Evolutionary conservation across 495 filamentous ascomycete species (phyloP), one percentile per base, ranked within the genome.

Genomic region (Coniosporium apollinis): DNA sequence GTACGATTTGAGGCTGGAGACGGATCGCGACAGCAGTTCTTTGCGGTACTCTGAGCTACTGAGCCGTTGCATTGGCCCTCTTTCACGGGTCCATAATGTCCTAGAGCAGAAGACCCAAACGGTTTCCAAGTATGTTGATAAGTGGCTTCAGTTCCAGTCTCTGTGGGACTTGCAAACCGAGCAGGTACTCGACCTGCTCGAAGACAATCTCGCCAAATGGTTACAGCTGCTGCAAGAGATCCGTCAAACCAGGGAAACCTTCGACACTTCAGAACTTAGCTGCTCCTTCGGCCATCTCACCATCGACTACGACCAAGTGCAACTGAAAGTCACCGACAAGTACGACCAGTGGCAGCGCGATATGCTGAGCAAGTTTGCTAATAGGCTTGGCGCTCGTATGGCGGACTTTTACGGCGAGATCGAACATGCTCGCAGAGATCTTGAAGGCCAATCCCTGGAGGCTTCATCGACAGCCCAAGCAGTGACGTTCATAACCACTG

Each of bases 341-440:
- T 99, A 99, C 48, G 91, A 99, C 52, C 91, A 96, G 56, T 99
- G 89, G 89, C 89, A 99, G 49, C 85, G 94, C 44, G 89, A 99
- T 37, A 92, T 99, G 28, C 62, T 94, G 14, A 65, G 76, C 22
- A 91, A 91, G 50, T 99, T 99, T 56, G 91, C 84, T 25, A 65
- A 66, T 17, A 79, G 84, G 30, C 76, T 94, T 35, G 84, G 85
- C n/a, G 79, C 72, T 37, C 76, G 82, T 26, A 85, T 94, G 74
- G 66, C 79, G 36, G 87, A 96, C 46, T 74, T 92, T 2, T 77
- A 86, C 45, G 71, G 77, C 5, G 85, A 94, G 38, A 74, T 94
- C 40, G 82, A 89, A 48, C 79, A 80, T 57, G 82, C 87, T 20
- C 70, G 84, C 5, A 69, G 75, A 37, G 85, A 94, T 48, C 61